Evolutionary conservation across 192 early-diverging fungal species (phyloP).

Genomic region (Coemansia umbellata): DNA sequence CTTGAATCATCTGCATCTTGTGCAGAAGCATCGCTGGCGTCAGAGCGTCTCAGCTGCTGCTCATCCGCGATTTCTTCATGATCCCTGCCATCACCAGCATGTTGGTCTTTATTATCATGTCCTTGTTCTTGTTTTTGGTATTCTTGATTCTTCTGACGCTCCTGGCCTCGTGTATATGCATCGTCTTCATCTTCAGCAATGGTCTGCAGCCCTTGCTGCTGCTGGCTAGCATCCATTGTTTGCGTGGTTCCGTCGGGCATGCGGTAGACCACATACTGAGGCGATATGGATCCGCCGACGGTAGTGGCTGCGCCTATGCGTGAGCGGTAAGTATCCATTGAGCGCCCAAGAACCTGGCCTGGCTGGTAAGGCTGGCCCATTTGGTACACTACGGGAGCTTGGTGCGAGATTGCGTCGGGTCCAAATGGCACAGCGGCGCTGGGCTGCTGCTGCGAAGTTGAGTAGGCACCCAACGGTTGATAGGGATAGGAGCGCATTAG

Average conservation of each 20-base stretch:
- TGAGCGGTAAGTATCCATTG: slow-evolving; percentile 39
- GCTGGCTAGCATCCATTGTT: slow-evolving; percentile 17
- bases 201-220: slow-evolving; percentile 26
- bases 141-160: slow-evolving; percentile 1
- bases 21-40: not conserved
- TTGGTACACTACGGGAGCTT: slow-evolving; percentile 31
- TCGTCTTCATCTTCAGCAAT: slow-evolving; percentile 46
- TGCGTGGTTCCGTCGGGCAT: slow-evolving; percentile 44
- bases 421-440: slow-evolving; percentile 7
- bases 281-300: not conserved
- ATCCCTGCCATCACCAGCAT: not conserved
- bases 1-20: slow-evolving; percentile 1
- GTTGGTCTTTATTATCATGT: slow-evolving; percentile 1
- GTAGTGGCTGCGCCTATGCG: slow-evolving; percentile 12
- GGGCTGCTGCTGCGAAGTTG: slow-evolving; percentile 11
- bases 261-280: slow-evolving; percentile 51
- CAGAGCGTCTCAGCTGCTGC: not conserved
- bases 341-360: slow-evolving; percentile 43
- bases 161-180: not conserved
- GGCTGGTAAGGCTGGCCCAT: slow-evolving; percentile 51
- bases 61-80: too few relatives aligned
- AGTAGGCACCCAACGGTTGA: slow-evolving; percentile 25
- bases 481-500: slow-evolving; percentile 39
- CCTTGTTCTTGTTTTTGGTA: slow-evolving; percentile 3
- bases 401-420: slow-evolving; percentile 17